phyloP scores from a whole-genome alignment of 2,329 filamentous ascomycete genomes.

The Fusarium circinatum region DNA sequence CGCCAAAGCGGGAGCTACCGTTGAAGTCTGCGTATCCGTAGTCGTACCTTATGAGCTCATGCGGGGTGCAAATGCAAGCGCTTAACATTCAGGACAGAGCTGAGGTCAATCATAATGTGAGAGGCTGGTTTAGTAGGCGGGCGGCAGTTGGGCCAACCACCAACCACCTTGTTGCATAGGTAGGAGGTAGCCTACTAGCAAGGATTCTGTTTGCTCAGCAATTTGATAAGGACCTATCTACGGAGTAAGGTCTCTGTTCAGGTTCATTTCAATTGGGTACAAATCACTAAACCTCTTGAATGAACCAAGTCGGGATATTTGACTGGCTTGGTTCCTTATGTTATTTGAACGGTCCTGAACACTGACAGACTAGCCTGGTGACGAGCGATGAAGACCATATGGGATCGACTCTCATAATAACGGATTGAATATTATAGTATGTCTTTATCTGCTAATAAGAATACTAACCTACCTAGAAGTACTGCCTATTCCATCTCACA shows the following conservation, averaged over 20 bases:
- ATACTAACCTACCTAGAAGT: background rate
- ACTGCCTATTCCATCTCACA: background rate
- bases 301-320: background rate
- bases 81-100: background rate
- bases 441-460: background rate
- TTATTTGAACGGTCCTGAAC: background rate
- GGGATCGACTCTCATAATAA: background rate
- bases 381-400: background rate
- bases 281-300: background rate
- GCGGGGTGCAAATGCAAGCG: constrained; percentile 15
- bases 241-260: background rate
- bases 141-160: background rate
- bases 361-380: background rate
- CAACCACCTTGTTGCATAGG: constrained; percentile 1
- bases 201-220: background rate
- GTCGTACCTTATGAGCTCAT: constrained; percentile 12
- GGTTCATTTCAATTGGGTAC: background rate
- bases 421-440: background rate
- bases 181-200: background rate
- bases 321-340: background rate
- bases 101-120: constrained; percentile 3
- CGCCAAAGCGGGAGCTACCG: constrained; percentile 23
- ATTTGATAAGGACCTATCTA: background rate
- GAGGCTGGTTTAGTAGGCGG: constrained; percentile 13
- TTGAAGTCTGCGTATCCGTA: background rate